Base-by-base conservation (phyloP, 2,329 filamentous ascomycete species). In the Neocatenulostroma microsporum region DNA sequence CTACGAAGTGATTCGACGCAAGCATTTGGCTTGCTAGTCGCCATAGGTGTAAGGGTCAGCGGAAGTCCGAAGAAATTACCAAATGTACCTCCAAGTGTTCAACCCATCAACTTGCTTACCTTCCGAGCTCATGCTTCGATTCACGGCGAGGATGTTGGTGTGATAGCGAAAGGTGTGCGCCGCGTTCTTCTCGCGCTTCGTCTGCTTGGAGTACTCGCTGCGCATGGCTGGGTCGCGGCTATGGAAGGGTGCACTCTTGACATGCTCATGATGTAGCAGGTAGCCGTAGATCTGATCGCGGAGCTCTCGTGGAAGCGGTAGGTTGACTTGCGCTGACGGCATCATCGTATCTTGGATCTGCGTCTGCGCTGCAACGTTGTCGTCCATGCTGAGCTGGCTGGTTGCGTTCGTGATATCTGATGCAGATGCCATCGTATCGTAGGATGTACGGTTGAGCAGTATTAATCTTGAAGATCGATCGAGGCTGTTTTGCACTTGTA, bases 131-230 rank as follows among this genome's bases (percentile, higher is more conserved):
- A 56, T 46, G 9, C 37, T 20, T 8, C 36, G 44, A 30, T 51
- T 54, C 34, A 46, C 40, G 4, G n/a, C 33, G 11, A 55, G 39
- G 21, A 56, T 45, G 39, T 35, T 39, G 9, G 46, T 39, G n/a
- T 50, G 35, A 32, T 39, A 48, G 13, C 25, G 30, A 36, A 37
- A 53, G 6, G 39, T 47, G 27, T 44, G 39, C 12, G 44, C 43
- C 5, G 25, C 17, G 26, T 42, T 43, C 10, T 18, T 15, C 7
- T 34, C 14, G 18, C 42, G 45, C 12, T 30, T 21, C n/a, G 17
- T 12, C 19, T 18, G 19, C 19, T 23, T 12, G 19, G n/a, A 11
- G 7, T 5, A 13, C 26, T 31, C 17, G 15, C 29, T 31, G 13
- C 14, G 29, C 15, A 13, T 19, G 10, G 14, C 17, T 7, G 17